Conservation (phyloP, 805 yeast species). For the Candida orba region DNA sequence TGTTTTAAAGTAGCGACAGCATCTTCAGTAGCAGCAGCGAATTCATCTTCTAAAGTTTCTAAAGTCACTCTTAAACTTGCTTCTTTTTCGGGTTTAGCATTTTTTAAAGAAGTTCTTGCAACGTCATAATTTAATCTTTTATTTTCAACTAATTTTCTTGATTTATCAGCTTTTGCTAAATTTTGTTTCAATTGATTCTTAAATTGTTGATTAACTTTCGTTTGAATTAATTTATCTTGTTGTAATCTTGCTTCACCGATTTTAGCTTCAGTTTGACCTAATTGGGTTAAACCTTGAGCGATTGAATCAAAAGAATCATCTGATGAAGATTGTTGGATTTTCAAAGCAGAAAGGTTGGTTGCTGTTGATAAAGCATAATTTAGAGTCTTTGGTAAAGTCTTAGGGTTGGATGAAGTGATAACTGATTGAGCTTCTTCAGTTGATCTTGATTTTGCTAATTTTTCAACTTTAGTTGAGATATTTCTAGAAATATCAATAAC, state of each 20-base stretch:
- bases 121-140: conserved; percentile 76
- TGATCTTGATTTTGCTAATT: conserved; percentile 62
- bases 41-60: conserved; percentile 83
- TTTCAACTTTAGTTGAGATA: conserved; percentile 55
- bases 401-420: conserved; percentile 43
- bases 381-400: conserved; percentile 64
- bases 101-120: conserved; percentile 49
- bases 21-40: conserved; percentile 84
- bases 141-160: conserved; percentile 68
- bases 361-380: conserved; percentile 79
- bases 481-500: conserved; percentile 63
- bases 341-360: conserved; percentile 38
- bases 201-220: conserved; percentile 64
- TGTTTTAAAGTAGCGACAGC: conserved; percentile 79
- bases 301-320: conserved; percentile 43
- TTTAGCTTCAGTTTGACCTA: conserved; percentile 63
- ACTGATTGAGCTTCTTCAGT: conserved; percentile 83
- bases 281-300: conserved; percentile 55
- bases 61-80: conserved; percentile 68
- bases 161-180: conserved; percentile 55
- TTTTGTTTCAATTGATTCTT: conserved; percentile 53
- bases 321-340: conserved; percentile 23
- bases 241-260: conserved; percentile 77
- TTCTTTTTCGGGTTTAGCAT: conserved; percentile 55
- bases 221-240: conserved; percentile 67